A percentile compares a stretch with the other conserved stretches of the same genome.
phyloP scores from a whole-genome alignment of 371 early-diverging fungal species.

The Mucor plumbeus region DNA sequence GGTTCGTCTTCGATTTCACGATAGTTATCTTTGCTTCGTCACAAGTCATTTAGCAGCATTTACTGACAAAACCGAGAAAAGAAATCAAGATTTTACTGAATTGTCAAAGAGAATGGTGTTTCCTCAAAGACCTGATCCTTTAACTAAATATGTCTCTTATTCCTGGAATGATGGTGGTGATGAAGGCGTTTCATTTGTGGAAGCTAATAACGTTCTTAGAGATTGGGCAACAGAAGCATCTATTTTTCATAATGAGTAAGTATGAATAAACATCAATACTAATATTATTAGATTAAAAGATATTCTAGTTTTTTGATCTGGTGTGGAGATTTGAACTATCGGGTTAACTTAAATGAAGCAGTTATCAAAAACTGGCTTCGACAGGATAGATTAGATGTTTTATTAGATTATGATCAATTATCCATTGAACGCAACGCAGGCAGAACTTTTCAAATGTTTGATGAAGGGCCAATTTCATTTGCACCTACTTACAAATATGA shows the following conservation, averaged over 20 bases:
- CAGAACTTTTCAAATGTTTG: constrained; percentile 77
- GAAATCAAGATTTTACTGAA: constrained; percentile 90
- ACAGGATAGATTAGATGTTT: constrained; percentile 53
- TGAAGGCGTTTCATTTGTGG: constrained; percentile 49
- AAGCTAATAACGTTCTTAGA: constrained; percentile 30
- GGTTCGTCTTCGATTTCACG: constrained; percentile 76
- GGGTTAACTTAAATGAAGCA: constrained; percentile 71
- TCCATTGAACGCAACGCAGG: constrained; percentile 52
- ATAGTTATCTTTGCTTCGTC: constrained; percentile 87
- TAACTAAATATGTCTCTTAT: constrained; percentile 39
- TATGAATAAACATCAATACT: background rate
- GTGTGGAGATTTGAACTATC: constrained; percentile 96
- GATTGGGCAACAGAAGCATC: constrained; percentile 54
- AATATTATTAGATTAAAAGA: background rate
- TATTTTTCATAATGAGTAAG: constrained; percentile 76
- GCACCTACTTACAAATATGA: constrained; percentile 94
- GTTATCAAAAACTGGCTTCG: constrained; percentile 61
- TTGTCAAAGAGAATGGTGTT: constrained; percentile 78
- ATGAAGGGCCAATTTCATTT: constrained; percentile 82
- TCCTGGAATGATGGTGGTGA: constrained; percentile 57
- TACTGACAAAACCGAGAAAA: constrained; percentile 71
- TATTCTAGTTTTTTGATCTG: constrained; percentile 80
- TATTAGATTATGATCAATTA: constrained; percentile 74
- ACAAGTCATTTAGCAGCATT: constrained; percentile 93
- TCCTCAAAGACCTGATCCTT: constrained; percentile 34